phyloP scores from a whole-genome alignment of 2,329 filamentous ascomycete genomes.

The Microcyclosporella mali region DNA sequence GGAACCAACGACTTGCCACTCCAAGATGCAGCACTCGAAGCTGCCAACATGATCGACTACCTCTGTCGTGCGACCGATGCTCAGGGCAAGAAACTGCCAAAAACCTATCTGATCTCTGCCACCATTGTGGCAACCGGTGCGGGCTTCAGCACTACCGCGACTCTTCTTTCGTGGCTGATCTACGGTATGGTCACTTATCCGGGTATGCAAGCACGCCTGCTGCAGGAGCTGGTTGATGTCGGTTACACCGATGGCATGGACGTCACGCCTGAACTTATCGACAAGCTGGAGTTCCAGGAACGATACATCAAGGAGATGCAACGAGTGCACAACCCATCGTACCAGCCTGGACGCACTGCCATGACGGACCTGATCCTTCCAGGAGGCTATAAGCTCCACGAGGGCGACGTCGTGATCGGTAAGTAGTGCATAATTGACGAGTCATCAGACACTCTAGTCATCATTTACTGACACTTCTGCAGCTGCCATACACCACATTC shows the following conservation, averaged over 20 bases:
- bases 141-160: slow-evolving; percentile 56
- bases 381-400: slow-evolving; percentile 52
- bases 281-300: slow-evolving; percentile 49
- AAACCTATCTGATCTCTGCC: slow-evolving; percentile 35
- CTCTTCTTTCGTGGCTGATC: slow-evolving; percentile 53
- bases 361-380: slow-evolving; percentile 53
- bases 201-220: slow-evolving; percentile 50
- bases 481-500: slow-evolving; percentile 41
- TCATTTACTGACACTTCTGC: neutral
- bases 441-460: too few relatives aligned
- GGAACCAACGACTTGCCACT: slow-evolving; percentile 33
- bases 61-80: slow-evolving; percentile 48
- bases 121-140: slow-evolving; percentile 51
- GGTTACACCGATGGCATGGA: slow-evolving; percentile 31
- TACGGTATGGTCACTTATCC: slow-evolving; percentile 50
- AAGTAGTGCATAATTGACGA: neutral
- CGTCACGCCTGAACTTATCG: slow-evolving; percentile 33
- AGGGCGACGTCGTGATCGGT: slow-evolving; percentile 47
- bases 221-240: slow-evolving; percentile 50
- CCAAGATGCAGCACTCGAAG: slow-evolving; percentile 34
- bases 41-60: slow-evolving; percentile 41
- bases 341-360: slow-evolving; percentile 54
- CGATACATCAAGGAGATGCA: slow-evolving; percentile 57
- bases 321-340: slow-evolving; percentile 55
- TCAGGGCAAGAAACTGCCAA: slow-evolving; percentile 50